These are phyloP conservation scores for Rhododendron molle DNA, from an alignment of 148 eudicot genomes.

Conservation along the genomic window DNA sequence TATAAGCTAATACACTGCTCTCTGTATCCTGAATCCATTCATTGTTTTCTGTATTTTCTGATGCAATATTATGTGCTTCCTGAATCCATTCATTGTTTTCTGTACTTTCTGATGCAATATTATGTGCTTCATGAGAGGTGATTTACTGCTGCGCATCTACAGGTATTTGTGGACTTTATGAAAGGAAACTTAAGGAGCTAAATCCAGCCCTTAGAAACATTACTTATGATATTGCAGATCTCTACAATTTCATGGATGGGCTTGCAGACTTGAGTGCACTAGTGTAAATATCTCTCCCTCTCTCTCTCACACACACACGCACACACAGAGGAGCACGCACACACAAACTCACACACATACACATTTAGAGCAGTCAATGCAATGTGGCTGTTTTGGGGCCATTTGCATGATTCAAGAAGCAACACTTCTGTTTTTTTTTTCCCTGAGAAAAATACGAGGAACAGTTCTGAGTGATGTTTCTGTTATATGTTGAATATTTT, in stretches of 20 bases:
- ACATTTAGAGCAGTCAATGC: neutral
- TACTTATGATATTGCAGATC: slow-evolving; percentile 79
- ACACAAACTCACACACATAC: neutral
- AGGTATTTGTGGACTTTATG: slow-evolving; percentile 90
- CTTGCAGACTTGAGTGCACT: slow-evolving; percentile 90
- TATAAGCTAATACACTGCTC: neutral
- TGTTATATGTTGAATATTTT: no score
- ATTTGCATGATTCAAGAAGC: neutral
- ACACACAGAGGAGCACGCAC: neutral
- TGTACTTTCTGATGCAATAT: neutral
- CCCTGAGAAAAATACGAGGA: neutral
- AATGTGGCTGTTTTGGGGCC: neutral
- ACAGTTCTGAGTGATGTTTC: neutral
- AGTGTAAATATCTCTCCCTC: slow-evolving; percentile 55
- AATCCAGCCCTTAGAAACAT: slow-evolving; percentile 75
- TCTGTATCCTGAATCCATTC: neutral
- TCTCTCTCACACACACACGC: slow-evolving; percentile 6
- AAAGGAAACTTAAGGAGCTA: slow-evolving; percentile 85
- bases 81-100: neutral
- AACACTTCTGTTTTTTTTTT: neutral
- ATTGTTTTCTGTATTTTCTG: neutral
- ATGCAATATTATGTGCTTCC: neutral
- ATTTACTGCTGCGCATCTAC: slow-evolving; percentile 15
- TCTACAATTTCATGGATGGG: slow-evolving; percentile 92
- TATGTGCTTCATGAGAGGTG: neutral